phyloP scores from a whole-genome alignment of 345 rosid genomes.

The Raphanus raphanistrum region DNA sequence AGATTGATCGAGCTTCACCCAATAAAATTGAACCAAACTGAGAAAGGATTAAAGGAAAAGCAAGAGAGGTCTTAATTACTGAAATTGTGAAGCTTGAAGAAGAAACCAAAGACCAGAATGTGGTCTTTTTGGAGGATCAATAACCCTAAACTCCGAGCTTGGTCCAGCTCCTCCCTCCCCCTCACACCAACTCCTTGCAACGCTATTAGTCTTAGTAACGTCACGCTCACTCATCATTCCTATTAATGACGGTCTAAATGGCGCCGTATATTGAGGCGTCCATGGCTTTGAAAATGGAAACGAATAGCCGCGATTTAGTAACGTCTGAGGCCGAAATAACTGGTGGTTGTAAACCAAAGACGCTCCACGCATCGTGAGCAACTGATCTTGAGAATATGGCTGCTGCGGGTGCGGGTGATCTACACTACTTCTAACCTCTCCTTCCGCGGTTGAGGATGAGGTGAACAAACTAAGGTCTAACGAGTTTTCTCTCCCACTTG shows the following conservation, averaged over 20 bases:
- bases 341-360: constrained; percentile 27
- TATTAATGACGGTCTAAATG: constrained; percentile 47
- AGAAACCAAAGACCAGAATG: constrained; percentile 93
- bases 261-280: constrained; percentile 51
- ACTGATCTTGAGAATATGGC: constrained; percentile 32
- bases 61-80: constrained; percentile 45
- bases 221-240: constrained; percentile 38
- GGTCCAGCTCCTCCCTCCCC: constrained; percentile 50
- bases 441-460: constrained; percentile 26
- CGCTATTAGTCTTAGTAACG: constrained; percentile 13
- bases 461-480: constrained; percentile 71
- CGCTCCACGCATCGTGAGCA: constrained; percentile 20
- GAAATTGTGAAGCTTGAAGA: constrained; percentile 81
- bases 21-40: not conserved
- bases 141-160: constrained; percentile 63
- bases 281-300: constrained; percentile 43
- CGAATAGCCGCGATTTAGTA: constrained; percentile 16
- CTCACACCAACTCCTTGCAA: constrained; percentile 4
- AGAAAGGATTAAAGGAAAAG: not conserved
- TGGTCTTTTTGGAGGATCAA: constrained; percentile 75
- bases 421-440: constrained; percentile 14
- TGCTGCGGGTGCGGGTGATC: constrained; percentile 7
- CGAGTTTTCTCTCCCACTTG: constrained; percentile 43
- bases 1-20: not conserved
- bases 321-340: constrained; percentile 33